Conservation (phyloP, 1,284 basidiomycete species). For the Exsudoporus floridanus region DNA sequence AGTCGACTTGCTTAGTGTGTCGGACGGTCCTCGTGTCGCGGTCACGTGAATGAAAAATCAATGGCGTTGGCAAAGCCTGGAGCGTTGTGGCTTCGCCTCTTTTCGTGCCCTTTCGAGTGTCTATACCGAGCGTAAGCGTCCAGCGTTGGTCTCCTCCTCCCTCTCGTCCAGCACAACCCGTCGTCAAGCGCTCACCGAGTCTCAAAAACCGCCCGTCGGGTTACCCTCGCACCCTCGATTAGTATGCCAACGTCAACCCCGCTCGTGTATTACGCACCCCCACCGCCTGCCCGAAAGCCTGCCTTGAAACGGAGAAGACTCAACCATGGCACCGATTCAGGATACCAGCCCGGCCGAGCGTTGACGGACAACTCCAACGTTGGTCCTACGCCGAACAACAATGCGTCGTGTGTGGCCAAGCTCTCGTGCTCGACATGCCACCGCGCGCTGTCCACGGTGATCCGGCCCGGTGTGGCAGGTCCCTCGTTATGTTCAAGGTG, state of each 20-base stretch:
- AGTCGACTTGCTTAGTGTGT: too few species aligned
- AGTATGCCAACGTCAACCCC: constrained; percentile 20
- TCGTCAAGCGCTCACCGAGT: too few species aligned
- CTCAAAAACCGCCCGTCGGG: too few species aligned
- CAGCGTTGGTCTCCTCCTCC: background rate
- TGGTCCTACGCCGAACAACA: background rate
- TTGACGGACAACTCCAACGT: constrained; percentile 26
- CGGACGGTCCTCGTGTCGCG: constrained; percentile 23
- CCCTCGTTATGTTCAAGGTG: constrained; percentile 23
- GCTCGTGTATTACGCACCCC: constrained; percentile 8
- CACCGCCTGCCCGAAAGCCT: constrained; percentile 18
- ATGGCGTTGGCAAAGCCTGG: background rate
- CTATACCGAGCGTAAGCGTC: background rate
- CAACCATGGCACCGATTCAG: constrained; percentile 16
- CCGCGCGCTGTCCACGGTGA: constrained; percentile 25
- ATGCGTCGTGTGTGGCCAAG: too few species aligned
- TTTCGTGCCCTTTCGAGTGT: background rate
- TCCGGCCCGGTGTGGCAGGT: constrained; percentile 16
- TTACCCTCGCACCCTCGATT: background rate
- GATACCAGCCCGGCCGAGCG: constrained; percentile 16
- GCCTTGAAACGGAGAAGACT: constrained; percentile 29
- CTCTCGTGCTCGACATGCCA: constrained; percentile 33
- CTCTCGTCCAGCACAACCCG: background rate
- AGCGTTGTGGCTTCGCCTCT: background rate
- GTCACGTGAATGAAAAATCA: constrained; percentile 31